Evolutionary conservation across 495 filamentous ascomycete genomes (phyloP).

Genomic region (Staphylotrichum longicolle): DNA sequence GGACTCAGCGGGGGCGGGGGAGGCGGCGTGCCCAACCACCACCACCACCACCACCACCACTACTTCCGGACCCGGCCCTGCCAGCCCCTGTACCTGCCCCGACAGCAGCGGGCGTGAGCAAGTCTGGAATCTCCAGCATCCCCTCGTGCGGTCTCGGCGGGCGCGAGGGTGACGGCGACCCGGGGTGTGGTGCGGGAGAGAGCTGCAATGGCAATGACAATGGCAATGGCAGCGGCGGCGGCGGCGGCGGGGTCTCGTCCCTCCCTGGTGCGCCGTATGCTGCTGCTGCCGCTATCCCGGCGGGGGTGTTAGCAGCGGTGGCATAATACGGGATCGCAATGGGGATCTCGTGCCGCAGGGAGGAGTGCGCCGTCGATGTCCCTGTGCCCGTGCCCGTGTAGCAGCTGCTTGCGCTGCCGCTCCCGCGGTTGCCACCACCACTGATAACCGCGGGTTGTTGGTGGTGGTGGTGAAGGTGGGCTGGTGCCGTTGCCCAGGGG

Average conservation of each 20-base stretch:
- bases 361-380: constrained; percentile 21
- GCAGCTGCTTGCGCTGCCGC: constrained; percentile 7
- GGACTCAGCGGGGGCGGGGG: constrained; percentile 26
- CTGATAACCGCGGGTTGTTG: background rate
- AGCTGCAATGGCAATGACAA: too few species aligned
- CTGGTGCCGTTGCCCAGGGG: background rate
- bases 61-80: background rate
- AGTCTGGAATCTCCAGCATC: constrained; percentile 34
- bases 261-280: too few species aligned
- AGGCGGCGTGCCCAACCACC: background rate
- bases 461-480: background rate
- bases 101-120: constrained; percentile 27
- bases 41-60: too few species aligned
- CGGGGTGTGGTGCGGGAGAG: background rate
- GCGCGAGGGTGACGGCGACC: constrained; percentile 25
- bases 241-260: background rate
- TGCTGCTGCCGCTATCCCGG: background rate
- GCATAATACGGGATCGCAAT: background rate
- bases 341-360: constrained; percentile 24
- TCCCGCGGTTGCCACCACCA: background rate
- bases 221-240: background rate
- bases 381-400: background rate
- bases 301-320: too few species aligned
- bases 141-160: constrained; percentile 36
- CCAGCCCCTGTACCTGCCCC: too few species aligned